These are phyloP conservation scores for Yamadazyma friedrichii DNA, from an alignment of 1,139 yeast genomes.

Conservation along the genomic window DNA sequence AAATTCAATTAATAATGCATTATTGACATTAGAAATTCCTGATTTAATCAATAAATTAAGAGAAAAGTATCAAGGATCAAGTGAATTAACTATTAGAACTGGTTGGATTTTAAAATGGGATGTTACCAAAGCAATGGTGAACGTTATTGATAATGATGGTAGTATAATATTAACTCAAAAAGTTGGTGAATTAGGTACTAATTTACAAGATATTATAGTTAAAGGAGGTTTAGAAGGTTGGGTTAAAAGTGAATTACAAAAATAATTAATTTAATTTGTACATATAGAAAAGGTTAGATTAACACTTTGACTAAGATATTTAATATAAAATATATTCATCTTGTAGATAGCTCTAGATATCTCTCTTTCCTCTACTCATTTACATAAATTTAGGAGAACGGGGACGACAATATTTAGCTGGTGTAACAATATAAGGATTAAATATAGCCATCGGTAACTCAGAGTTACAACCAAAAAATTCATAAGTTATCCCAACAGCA, in stretches of 20 bases:
- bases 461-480: no score
- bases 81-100: constrained; percentile 86
- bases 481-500: no score
- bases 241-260: constrained; percentile 75
- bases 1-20: constrained; percentile 93
- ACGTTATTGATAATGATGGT: constrained; percentile 65
- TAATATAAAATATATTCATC: neutral
- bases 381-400: no score
- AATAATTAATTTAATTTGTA: constrained; percentile 3
- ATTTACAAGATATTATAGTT: constrained; percentile 92
- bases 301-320: neutral
- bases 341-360: no score
- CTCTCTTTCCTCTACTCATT: no score
- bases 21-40: constrained; percentile 91
- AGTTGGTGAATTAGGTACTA: constrained; percentile 94
- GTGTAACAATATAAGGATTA: no score
- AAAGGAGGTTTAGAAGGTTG: constrained; percentile 98
- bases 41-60: constrained; percentile 75
- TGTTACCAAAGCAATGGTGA: constrained; percentile 77
- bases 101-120: constrained; percentile 95
- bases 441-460: no score
- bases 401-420: no score
- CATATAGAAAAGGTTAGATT: neutral
- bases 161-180: constrained; percentile 74
- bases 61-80: constrained; percentile 53